phyloP scores from a whole-genome alignment of 306 rosid genomes.

The Casuarina equisetifolia region DNA sequence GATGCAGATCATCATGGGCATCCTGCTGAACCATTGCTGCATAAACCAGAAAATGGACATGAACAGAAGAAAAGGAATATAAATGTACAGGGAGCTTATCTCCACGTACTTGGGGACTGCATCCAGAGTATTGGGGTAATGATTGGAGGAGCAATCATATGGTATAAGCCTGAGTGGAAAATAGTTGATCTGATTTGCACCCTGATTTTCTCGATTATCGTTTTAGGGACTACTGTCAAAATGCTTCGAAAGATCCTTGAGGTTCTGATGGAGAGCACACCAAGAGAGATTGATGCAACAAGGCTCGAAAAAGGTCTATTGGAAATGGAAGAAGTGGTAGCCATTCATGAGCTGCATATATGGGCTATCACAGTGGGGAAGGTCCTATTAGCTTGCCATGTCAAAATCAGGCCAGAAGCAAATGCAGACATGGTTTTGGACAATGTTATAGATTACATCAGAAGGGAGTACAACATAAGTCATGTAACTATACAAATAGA shows the following conservation, averaged over 20 bases:
- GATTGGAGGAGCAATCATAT: constrained; percentile 79
- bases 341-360: constrained; percentile 76
- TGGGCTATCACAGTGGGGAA: constrained; percentile 86
- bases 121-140: constrained; percentile 75
- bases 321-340: constrained; percentile 75
- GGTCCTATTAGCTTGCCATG: constrained; percentile 74
- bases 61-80: constrained; percentile 55
- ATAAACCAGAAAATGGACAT: constrained; percentile 28
- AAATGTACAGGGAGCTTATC: constrained; percentile 77
- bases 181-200: constrained; percentile 74
- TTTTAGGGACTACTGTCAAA: constrained; percentile 64
- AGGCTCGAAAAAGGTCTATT: constrained; percentile 56
- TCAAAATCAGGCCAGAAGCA: constrained; percentile 74
- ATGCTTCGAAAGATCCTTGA: constrained; percentile 73
- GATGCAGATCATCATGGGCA: constrained; percentile 31
- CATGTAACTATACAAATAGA: constrained; percentile 81
- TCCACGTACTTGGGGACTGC: constrained; percentile 78
- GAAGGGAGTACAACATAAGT: constrained; percentile 70
- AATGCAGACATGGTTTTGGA: constrained; percentile 68
- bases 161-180: constrained; percentile 67
- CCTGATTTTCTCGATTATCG: constrained; percentile 58
- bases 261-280: constrained; percentile 80
- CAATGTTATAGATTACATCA: constrained; percentile 61
- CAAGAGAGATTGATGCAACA: constrained; percentile 73
- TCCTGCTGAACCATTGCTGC: constrained; percentile 43